These are phyloP conservation scores for Apophysomyces elegans DNA, from an alignment of 371 early-diverging fungal species.

Conservation along the genomic window DNA sequence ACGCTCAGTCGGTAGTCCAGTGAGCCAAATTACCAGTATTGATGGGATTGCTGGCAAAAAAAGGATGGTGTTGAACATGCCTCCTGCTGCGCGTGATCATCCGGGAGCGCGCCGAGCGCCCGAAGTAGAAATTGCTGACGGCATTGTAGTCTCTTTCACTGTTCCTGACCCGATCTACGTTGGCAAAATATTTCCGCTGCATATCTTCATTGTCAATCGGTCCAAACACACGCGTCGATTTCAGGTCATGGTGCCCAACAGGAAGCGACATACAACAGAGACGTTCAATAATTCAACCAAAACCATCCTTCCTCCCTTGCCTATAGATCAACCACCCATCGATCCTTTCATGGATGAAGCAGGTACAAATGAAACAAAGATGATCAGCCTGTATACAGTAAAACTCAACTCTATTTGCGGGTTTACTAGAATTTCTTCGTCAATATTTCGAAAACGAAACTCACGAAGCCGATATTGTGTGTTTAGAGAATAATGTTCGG, in stretches of 20 bases:
- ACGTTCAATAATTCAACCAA: constrained; percentile 21
- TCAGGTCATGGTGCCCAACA: constrained; percentile 67
- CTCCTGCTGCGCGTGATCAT: neutral
- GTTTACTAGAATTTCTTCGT: constrained; percentile 54
- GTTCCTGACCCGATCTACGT: constrained; percentile 43
- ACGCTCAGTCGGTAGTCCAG: constrained; percentile 47
- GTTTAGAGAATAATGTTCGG: constrained; percentile 73
- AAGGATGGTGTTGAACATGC: constrained; percentile 18
- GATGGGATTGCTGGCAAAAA: constrained; percentile 38
- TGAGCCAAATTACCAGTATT: constrained; percentile 17
- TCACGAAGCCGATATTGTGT: constrained; percentile 72
- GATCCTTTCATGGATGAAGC: constrained; percentile 70
- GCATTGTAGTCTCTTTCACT: constrained; percentile 72
- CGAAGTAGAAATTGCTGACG: constrained; percentile 52
- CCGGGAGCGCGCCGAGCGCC: constrained; percentile 31
- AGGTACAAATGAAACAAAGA: constrained; percentile 35
- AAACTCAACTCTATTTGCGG: neutral
- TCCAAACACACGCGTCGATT: constrained; percentile 69
- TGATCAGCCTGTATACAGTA: neutral
- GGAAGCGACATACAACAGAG: constrained; percentile 53
- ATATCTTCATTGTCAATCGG: constrained; percentile 76
- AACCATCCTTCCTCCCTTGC: constrained; percentile 50
- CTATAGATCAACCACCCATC: constrained; percentile 44
- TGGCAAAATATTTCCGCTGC: constrained; percentile 72
- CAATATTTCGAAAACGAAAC: constrained; percentile 70